Base-by-base conservation (phyloP, 2,329 filamentous ascomycete species). In the Lojkania enalia region DNA sequence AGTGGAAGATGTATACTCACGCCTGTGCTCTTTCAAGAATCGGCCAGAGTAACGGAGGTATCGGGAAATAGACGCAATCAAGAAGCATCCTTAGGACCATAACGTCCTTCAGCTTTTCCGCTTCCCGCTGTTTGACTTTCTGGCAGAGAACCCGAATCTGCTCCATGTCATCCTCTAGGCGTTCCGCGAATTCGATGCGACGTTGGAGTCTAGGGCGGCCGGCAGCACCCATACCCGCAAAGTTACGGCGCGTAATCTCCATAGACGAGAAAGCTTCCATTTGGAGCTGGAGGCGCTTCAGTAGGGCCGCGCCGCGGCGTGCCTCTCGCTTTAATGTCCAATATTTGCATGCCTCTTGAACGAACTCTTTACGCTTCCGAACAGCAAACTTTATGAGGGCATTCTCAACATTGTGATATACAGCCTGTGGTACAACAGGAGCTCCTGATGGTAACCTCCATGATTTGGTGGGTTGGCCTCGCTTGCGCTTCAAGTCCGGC, bases 321-420 rank as follows among this genome's bases (percentile, higher is more conserved):
- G 92, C 88, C 69, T 99, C 94, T 44, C 94, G 84, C 74, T 99
- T 99, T 52, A 99, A 72, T 0, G 94, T 97, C 94, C 94, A 99
- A 71, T 97, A 99, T 58, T 90, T 90, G 73, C 92, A 97, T 2
- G 88, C 88, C 69, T 96, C 92, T 45, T 90, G 86, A 2, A 95
- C 85, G 67, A 90, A 99, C 49, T 96, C 91, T 64, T 95, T 96
- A 40, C 90, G 84, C 65, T 94, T 95, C 20, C 87, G 83, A 25
- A 88, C 78, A n/a, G 83, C 82, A 66, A 97, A 97, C 36, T 89
- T 84, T 51, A 86, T 82, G 23, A 99, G 78, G 0, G 91, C 88
- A 33, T 83, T 82, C 57, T 96, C 88, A 16, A 99, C 90, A 20
- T 86, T 85, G 54, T 92, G 87, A 50, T 90, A 90, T 2, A 97